These are phyloP conservation scores for Lycium ferocissimum DNA, from an alignment of 257 asterid species.

Conservation along the genomic window DNA sequence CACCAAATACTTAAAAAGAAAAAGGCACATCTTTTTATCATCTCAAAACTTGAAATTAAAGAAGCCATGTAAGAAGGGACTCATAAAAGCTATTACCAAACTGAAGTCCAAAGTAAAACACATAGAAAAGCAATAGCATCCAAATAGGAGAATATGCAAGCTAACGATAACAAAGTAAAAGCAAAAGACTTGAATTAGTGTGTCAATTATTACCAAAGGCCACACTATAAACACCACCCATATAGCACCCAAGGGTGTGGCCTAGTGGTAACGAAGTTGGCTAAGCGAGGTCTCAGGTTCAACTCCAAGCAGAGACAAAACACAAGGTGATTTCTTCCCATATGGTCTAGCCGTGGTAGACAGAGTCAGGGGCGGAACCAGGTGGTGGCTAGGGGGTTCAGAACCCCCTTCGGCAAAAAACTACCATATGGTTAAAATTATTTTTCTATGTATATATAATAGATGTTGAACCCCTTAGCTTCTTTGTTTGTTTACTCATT, in stretches of 20 bases:
- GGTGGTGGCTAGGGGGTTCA: too few species aligned
- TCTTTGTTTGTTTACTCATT: too few species aligned
- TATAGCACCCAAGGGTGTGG: not conserved
- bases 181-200: not conserved
- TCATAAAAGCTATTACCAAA: constrained; percentile 1
- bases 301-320: too few species aligned
- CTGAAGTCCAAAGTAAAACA: not conserved
- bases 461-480: too few species aligned
- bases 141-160: constrained; percentile 2
- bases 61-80: not conserved
- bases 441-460: too few species aligned
- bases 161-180: not conserved
- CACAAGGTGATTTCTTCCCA: too few species aligned
- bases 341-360: too few species aligned
- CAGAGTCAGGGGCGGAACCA: too few species aligned
- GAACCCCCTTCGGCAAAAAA: too few species aligned
- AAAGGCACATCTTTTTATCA: not conserved
- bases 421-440: too few species aligned
- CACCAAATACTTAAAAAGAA: not conserved
- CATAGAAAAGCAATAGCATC: not conserved
- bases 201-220: not conserved
- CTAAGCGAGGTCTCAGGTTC: too few species aligned
- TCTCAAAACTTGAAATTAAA: not conserved
- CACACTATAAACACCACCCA: constrained; percentile 6
- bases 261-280: too few species aligned